Evolutionary conservation across 2,329 filamentous ascomycete species (phyloP).

Genomic region (Claviceps purpurea): DNA sequence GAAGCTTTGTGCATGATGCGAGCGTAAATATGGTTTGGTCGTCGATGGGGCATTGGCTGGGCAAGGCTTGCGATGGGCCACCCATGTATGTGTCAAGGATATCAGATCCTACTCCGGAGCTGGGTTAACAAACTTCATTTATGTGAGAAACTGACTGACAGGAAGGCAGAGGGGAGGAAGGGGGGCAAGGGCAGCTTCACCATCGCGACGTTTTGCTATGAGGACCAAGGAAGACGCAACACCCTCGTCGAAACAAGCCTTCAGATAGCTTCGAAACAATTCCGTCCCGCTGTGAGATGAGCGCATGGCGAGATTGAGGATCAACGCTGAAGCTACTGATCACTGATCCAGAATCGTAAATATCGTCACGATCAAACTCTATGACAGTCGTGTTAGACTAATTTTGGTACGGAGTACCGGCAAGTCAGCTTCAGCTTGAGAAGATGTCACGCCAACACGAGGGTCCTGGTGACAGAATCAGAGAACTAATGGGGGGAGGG

Average conservation of each 20-base stretch:
- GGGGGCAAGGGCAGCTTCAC: not conserved
- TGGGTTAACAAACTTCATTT: not conserved
- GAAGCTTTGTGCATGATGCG: conserved; percentile 28
- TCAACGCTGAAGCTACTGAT: too few species aligned
- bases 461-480: too few species aligned
- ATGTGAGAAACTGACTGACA: not conserved
- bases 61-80: not conserved
- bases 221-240: not conserved
- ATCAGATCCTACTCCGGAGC: not conserved
- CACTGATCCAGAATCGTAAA: too few species aligned
- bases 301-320: too few species aligned
- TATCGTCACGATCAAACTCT: too few species aligned
- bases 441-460: too few species aligned
- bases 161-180: not conserved
- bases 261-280: not conserved
- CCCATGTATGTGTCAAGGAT: not conserved
- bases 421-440: too few species aligned
- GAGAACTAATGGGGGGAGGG: too few species aligned
- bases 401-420: too few species aligned
- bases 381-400: too few species aligned
- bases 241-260: not conserved
- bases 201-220: not conserved
- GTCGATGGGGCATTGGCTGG: not conserved
- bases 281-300: not conserved
- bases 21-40: conserved; percentile 7